Base-by-base conservation (phyloP, 495 filamentous ascomycete genomes). In the Aspergillus egyptiacus region DNA sequence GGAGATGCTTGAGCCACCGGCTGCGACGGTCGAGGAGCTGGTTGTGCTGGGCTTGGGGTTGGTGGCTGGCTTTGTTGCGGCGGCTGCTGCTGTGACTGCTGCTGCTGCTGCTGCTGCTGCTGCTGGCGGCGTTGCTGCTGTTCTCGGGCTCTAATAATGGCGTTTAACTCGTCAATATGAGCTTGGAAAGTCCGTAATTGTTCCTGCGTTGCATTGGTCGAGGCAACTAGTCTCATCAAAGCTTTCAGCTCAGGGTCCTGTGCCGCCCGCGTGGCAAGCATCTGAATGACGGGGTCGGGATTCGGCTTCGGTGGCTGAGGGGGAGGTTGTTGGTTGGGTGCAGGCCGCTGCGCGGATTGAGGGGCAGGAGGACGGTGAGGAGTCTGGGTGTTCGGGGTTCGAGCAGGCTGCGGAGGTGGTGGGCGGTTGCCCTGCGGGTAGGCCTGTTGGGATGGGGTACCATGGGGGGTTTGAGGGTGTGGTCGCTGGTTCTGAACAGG, bases 191-290 rank as follows among this genome's bases (percentile, higher is more conserved):
- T 78, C 48, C 84, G 84, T 11, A 99, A 75, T 56, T 97, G 88
- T 25, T 84, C 77, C 41, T 80, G 79, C 2, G 79, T 78, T 2
- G 94, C 94, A 48, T 88, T 81, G 17, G 90, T 93, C 19, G 85
- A 83, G 4, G 94, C 94, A 7, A 99, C 94, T 10, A 91, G 82
- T 58, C 88, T 85, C 94, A 99, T 99, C 9, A 99, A 75, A n/a
- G 83, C 82, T 57, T 96, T 91, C n/a, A 99, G 73, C 38, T 89
- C 79, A 2, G 86, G 83, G 61, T 99, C 87, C 14, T 85, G 82
- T 1, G 87, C 86, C 13, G 94, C 94, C 56, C 81, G 79, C 51
- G 88, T 87, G 2, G 94, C 94, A 33, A 99, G 69, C 63, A 89
- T 89, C 46, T 95, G 86, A 48, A 99, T 99, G 33, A 99, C 94